Conservation (phyloP, 2,329 filamentous ascomycete genomes). For the Thelonectria rubi region DNA sequence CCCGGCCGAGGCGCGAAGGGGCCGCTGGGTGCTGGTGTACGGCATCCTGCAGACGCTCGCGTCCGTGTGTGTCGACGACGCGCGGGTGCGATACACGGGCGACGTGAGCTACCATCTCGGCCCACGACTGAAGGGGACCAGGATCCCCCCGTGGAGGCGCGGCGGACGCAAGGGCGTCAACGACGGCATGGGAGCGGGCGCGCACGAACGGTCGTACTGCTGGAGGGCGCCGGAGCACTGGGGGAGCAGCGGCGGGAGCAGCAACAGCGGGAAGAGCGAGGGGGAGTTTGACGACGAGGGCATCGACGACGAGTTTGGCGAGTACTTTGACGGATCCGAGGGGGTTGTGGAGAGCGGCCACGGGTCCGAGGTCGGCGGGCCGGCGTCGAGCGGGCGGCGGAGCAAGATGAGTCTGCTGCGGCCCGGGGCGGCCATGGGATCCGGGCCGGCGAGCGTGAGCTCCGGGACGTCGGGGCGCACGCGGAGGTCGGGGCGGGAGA, state of each 20-base stretch:
- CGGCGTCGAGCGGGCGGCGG: conserved; percentile 1
- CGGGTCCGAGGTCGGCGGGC: conserved; percentile 8
- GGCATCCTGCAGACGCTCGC: conserved; percentile 68
- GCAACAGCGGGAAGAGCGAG: conserved; percentile 19
- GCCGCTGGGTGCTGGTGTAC: conserved; percentile 70
- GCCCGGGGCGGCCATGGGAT: background rate
- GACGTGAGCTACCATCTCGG: conserved; percentile 66
- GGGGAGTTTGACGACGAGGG: conserved; percentile 24
- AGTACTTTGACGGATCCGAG: conserved; percentile 15
- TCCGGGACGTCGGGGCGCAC: conserved; percentile 10
- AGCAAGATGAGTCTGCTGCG: conserved; percentile 4
- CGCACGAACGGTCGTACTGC: conserved; percentile 63
- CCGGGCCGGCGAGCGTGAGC: conserved; percentile 15
- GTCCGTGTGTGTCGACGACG: conserved; percentile 66
- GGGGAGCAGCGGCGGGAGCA: conserved; percentile 45
- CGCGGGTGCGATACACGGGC: conserved; percentile 60
- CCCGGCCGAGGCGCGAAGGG: conserved; percentile 63
- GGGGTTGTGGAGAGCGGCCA: conserved; percentile 6
- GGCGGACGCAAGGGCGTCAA: conserved; percentile 15
- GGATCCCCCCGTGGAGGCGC: conserved; percentile 63
- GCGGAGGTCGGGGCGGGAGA: conserved; percentile 2
- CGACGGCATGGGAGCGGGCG: conserved; percentile 47
- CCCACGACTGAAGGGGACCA: conserved; percentile 54
- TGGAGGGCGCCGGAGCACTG: conserved; percentile 54
- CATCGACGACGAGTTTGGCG: conserved; percentile 19